Evolutionary conservation across 345 rosid species (phyloP).

Genomic region (Aurinia saxatilis): DNA sequence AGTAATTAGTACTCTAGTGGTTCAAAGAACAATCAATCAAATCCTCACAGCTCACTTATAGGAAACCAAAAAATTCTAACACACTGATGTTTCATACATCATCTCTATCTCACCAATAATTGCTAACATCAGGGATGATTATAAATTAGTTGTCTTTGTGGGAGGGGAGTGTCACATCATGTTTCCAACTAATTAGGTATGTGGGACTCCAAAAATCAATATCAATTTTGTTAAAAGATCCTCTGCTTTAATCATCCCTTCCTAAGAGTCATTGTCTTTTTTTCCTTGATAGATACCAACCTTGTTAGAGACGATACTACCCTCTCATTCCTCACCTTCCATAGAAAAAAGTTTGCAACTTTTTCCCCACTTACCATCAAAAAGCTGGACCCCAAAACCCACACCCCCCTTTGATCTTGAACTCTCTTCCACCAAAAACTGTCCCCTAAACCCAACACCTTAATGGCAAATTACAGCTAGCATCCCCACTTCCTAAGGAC

Average conservation of each 20-base stretch:
- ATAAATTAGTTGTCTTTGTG: constrained; percentile 12
- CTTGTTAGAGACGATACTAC: constrained; percentile 38
- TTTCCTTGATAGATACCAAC: constrained; percentile 42
- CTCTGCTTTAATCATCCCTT: constrained; percentile 29
- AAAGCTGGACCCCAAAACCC: constrained; percentile 45
- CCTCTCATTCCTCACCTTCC: constrained; percentile 25
- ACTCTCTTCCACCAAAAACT: constrained; percentile 32
- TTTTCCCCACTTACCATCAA: constrained; percentile 25
- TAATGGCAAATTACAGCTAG: constrained; percentile 47
- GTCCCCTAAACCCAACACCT: constrained; percentile 30
- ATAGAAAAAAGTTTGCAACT: constrained; percentile 19
- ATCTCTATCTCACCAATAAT: constrained; percentile 25
- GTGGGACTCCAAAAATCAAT: constrained; percentile 31
- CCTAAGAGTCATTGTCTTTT: constrained; percentile 24
- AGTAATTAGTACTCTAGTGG: constrained; percentile 10
- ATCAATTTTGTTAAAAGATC: constrained; percentile 27
- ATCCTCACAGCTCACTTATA: constrained; percentile 21
- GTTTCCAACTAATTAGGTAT: constrained; percentile 36
- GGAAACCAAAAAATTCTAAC: not conserved
- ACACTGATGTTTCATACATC: constrained; percentile 20
- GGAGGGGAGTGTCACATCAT: constrained; percentile 24
- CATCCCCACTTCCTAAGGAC: constrained; percentile 34
- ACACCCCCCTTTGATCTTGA: constrained; percentile 26
- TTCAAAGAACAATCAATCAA: constrained; percentile 25
- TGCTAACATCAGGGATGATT: constrained; percentile 20